These are phyloP conservation scores for Orbilia quercus DNA, from an alignment of 2,329 filamentous ascomycete genomes.

Conservation along the genomic window DNA sequence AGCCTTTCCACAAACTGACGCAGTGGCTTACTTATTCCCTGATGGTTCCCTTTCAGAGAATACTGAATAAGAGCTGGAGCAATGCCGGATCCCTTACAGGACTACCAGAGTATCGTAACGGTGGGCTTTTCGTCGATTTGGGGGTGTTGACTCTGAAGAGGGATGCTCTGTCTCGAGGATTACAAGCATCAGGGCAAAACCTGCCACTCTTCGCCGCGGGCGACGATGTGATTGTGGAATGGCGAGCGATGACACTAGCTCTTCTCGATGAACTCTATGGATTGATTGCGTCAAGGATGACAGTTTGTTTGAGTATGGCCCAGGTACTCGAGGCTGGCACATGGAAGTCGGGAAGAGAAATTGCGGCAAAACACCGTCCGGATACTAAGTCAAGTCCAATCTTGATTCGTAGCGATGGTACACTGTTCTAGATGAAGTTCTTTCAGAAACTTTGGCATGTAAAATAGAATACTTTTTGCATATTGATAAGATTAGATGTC, in stretches of 20 bases:
- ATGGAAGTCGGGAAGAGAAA: conserved; percentile 80
- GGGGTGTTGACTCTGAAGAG: conserved; percentile 81
- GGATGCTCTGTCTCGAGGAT: conserved; percentile 75
- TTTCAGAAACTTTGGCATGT: neutral
- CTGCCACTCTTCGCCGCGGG: conserved; percentile 78
- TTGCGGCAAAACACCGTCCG: conserved; percentile 43
- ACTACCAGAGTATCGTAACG: conserved; percentile 91
- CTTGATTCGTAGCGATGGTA: conserved; percentile 63
- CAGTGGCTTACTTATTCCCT: conserved; percentile 95
- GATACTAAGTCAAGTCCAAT: conserved; percentile 61
- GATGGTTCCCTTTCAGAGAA: conserved; percentile 86
- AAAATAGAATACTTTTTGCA: neutral
- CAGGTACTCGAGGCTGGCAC: conserved; percentile 95
- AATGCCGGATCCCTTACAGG: conserved; percentile 85
- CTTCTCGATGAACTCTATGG: conserved; percentile 77
- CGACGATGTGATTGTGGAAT: conserved; percentile 83
- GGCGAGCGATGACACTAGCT: conserved; percentile 79
- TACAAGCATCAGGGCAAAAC: conserved; percentile 76
- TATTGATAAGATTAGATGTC: too few species aligned
- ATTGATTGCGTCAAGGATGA: conserved; percentile 75
- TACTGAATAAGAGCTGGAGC: conserved; percentile 83
- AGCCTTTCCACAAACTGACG: conserved; percentile 90
- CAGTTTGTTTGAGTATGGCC: conserved; percentile 78
- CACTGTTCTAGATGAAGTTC: conserved; percentile 61
- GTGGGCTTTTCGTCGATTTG: conserved; percentile 85